A percentile compares a stretch with the other conserved stretches of the same genome.
Conservation (phyloP, 2,329 filamentous ascomycete species). For the Hypoxylon sp. region DNA sequence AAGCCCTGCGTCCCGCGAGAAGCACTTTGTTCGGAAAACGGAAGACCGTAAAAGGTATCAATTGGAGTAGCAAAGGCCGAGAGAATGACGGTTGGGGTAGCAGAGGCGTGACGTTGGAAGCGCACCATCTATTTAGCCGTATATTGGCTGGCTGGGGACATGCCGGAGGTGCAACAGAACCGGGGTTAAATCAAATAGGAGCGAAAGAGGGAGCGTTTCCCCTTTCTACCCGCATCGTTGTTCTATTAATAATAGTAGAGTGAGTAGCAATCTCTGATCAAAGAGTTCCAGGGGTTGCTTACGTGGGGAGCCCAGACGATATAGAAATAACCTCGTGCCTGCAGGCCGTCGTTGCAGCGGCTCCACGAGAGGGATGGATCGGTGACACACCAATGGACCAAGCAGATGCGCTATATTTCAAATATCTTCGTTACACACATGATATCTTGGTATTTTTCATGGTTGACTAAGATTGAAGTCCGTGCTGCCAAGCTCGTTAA, state of each 20-base stretch:
- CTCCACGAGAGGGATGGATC: slow-evolving; percentile 27
- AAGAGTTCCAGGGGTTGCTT: slow-evolving; percentile 16
- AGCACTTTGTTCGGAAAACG: slow-evolving; percentile 46
- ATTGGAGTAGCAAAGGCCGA: slow-evolving; percentile 44
- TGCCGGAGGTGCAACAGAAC: slow-evolving; percentile 37
- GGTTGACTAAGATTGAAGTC: slow-evolving; percentile 30
- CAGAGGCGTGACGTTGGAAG: slow-evolving; percentile 43
- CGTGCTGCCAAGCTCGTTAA: slow-evolving; percentile 31
- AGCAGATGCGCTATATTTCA: slow-evolving; percentile 42
- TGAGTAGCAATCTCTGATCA: slow-evolving; percentile 36
- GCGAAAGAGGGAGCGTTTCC: slow-evolving; percentile 27
- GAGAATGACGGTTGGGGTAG: slow-evolving; percentile 37
- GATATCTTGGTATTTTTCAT: slow-evolving; percentile 36
- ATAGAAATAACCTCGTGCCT: slow-evolving; percentile 40
- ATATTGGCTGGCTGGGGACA: slow-evolving; percentile 40
- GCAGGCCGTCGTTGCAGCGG: slow-evolving; percentile 37
- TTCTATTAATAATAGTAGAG: slow-evolving; percentile 44
- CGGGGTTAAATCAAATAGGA: slow-evolving; percentile 44
- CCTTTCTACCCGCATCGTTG: slow-evolving; percentile 34
- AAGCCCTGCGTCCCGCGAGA: slow-evolving; percentile 33
- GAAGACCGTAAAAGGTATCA: slow-evolving; percentile 40
- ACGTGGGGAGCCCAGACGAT: slow-evolving; percentile 19
- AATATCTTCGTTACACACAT: slow-evolving; percentile 30
- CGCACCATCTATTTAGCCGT: slow-evolving; percentile 48
- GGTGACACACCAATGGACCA: slow-evolving; percentile 33